Evolutionary conservation across 805 yeast genomes (phyloP).

Genomic region (Lipomyces spencermartinsiae): DNA sequence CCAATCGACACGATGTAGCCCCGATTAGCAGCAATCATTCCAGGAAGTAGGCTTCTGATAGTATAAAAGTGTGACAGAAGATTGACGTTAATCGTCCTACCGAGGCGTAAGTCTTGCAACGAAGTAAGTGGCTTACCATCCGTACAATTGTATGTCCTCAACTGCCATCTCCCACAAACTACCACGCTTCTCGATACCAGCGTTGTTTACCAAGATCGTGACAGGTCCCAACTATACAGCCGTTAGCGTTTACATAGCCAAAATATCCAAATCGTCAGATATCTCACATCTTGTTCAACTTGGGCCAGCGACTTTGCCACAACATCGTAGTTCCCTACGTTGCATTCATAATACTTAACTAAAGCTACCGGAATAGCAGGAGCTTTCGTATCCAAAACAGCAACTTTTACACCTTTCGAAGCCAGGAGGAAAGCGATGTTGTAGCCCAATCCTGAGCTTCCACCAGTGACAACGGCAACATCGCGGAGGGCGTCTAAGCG

Average conservation of each 20-base stretch:
- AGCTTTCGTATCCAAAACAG: constrained; percentile 65
- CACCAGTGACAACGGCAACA: constrained; percentile 82
- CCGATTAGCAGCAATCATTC: constrained; percentile 63
- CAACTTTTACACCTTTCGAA: constrained; percentile 55
- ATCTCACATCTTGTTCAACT: constrained; percentile 48
- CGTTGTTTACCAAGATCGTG: constrained; percentile 80
- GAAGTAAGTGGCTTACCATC: not conserved
- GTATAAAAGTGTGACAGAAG: constrained; percentile 73
- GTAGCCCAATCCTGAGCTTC: constrained; percentile 76
- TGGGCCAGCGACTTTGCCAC: constrained; percentile 51
- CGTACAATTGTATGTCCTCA: constrained; percentile 61
- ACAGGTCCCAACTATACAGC: constrained; percentile 58
- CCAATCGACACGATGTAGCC: constrained; percentile 85
- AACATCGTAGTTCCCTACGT: constrained; percentile 62
- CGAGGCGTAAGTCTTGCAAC: not conserved
- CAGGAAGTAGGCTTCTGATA: constrained; percentile 73
- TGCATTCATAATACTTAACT: constrained; percentile 68
- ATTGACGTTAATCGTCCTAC: constrained; percentile 64
- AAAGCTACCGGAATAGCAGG: constrained; percentile 47
- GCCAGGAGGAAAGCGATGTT: constrained; percentile 60
- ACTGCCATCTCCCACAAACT: constrained; percentile 60
- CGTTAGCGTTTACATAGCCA: not conserved
- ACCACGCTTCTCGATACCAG: constrained; percentile 69
- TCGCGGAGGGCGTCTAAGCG: constrained; percentile 50
- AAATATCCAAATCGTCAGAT: not conserved